These are phyloP conservation scores for Rubroboletus satanas DNA, from an alignment of 768 basidiomycete genomes.

Conservation along the genomic window DNA sequence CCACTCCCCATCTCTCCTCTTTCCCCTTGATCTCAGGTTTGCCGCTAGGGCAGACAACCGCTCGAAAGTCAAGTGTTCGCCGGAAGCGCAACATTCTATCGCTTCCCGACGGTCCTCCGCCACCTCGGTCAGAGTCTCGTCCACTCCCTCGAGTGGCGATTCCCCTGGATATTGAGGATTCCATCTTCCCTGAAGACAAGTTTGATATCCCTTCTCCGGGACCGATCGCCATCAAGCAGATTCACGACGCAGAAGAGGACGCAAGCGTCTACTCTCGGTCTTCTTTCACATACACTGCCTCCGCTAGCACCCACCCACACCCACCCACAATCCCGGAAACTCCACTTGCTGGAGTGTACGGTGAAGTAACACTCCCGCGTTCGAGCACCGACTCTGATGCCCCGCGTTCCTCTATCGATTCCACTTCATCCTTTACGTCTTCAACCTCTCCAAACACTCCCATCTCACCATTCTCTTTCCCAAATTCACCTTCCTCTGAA, in stretches of 20 bases:
- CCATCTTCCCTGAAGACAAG: constrained; percentile 22
- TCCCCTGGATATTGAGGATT: constrained; percentile 40
- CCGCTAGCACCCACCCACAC: background rate
- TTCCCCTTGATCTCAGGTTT: constrained; percentile 33
- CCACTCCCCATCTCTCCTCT: constrained; percentile 24
- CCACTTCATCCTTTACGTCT: constrained; percentile 15
- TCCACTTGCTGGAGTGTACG: constrained; percentile 12
- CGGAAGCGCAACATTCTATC: constrained; percentile 21
- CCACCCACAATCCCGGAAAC: constrained; percentile 13
- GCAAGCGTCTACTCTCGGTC: constrained; percentile 36
- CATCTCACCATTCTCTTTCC: constrained; percentile 10
- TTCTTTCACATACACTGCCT: constrained; percentile 18
- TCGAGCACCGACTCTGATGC: constrained; percentile 29
- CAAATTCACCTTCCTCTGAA: constrained; percentile 11
- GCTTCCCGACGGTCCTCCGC: constrained; percentile 9
- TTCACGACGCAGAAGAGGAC: constrained; percentile 10
- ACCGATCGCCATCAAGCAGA: constrained; percentile 1
- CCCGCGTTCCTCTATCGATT: constrained; percentile 29
- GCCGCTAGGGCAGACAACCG: constrained; percentile 21
- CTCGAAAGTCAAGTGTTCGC: constrained; percentile 18
- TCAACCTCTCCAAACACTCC: constrained; percentile 6
- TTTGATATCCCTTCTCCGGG: constrained; percentile 15
- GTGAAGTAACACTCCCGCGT: constrained; percentile 12
- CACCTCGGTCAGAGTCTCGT: constrained; percentile 29
- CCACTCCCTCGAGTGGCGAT: constrained; percentile 52